phyloP scores from a whole-genome alignment of 2,329 filamentous ascomycete genomes.

The Cladosporium cucumerinum region DNA sequence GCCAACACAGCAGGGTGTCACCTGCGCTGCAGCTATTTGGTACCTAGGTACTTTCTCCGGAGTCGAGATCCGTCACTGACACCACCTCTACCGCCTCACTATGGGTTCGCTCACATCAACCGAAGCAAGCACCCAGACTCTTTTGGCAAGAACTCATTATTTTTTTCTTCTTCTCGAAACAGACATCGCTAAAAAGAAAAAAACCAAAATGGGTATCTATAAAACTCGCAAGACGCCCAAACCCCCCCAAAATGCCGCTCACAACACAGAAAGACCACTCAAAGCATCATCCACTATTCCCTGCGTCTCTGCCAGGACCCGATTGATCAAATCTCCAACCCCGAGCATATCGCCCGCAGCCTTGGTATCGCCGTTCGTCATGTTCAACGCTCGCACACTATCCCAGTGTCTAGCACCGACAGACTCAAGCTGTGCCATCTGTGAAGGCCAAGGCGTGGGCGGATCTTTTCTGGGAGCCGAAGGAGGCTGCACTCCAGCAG shows the following conservation, averaged over 20 bases:
- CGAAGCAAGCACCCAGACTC: too few species aligned
- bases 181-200: neutral
- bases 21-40: too few species aligned
- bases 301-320: conserved; percentile 12
- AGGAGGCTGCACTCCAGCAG: neutral
- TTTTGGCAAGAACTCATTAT: too few species aligned
- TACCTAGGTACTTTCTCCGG: too few species aligned
- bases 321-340: conserved; percentile 1
- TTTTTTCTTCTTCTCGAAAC: too few species aligned
- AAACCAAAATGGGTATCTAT: neutral
- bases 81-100: too few species aligned
- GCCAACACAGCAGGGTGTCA: too few species aligned
- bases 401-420: conserved; percentile 20
- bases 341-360: conserved; percentile 20
- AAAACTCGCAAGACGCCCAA: neutral
- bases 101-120: too few species aligned
- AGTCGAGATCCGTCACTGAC: too few species aligned
- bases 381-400: conserved; percentile 26
- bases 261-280: neutral
- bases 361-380: conserved; percentile 22
- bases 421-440: conserved; percentile 19
- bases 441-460: conserved; percentile 22
- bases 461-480: conserved; percentile 17
- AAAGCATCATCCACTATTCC: conserved; percentile 1
- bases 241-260: neutral